phyloP scores from a whole-genome alignment of 2,329 filamentous ascomycete genomes.

The Gnomoniopsis smithogilvyi region DNA sequence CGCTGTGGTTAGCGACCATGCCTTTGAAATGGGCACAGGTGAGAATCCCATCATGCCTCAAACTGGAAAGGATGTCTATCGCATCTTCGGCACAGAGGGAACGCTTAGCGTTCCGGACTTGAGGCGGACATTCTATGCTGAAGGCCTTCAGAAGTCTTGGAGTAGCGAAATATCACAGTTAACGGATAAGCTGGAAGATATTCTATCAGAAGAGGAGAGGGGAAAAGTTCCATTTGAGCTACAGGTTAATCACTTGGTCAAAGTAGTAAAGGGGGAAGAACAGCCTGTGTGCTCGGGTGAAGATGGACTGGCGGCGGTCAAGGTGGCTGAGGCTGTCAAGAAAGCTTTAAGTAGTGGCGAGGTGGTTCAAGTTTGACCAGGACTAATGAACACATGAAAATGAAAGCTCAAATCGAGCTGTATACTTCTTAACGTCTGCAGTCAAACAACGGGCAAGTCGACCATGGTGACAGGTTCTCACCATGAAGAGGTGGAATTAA shows the following conservation, averaged over 20 bases:
- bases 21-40: constrained; percentile 55
- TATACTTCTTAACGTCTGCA: too few species aligned
- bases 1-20: constrained; percentile 46
- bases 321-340: constrained; percentile 11
- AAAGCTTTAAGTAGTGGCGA: constrained; percentile 3
- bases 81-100: constrained; percentile 32
- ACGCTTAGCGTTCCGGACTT: constrained; percentile 20
- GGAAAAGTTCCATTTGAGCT: constrained; percentile 10
- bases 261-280: not conserved
- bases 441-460: too few species aligned
- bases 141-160: constrained; percentile 4
- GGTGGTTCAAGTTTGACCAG: constrained; percentile 2
- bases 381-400: not conserved
- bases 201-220: constrained; percentile 8
- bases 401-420: not conserved
- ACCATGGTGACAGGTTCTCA: too few species aligned
- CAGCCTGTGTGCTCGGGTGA: constrained; percentile 8
- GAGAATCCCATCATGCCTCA: constrained; percentile 53
- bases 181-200: not conserved
- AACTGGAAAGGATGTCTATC: constrained; percentile 43
- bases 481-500: too few species aligned
- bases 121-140: constrained; percentile 8
- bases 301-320: constrained; percentile 12
- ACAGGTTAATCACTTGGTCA: constrained; percentile 7
- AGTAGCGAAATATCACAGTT: not conserved